Percentiles rank a stretch among this genome's conserved stretches.
Conservation (phyloP, 2,329 filamentous ascomycete species). For the Cladosporium velox region DNA sequence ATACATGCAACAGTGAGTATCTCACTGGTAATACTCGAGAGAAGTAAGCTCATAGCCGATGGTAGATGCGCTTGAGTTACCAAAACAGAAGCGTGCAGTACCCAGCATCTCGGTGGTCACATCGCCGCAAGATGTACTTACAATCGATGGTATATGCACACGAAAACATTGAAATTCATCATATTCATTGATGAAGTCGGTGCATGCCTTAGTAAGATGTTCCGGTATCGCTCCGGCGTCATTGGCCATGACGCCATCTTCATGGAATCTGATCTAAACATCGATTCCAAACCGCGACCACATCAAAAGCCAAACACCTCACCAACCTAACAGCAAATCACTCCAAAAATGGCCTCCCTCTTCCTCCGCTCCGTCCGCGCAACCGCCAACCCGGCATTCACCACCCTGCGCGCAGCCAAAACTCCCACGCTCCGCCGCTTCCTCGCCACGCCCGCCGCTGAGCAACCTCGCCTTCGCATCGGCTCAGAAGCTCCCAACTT, state of each 20-base stretch:
- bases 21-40: not conserved
- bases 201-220: not conserved
- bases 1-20: not conserved
- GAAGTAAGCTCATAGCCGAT: not conserved
- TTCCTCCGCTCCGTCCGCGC: constrained; percentile 16
- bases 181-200: not conserved
- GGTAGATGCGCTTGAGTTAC: not conserved
- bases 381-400: constrained; percentile 9
- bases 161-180: not conserved
- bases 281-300: not conserved
- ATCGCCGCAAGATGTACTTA: not conserved
- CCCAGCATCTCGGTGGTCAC: not conserved
- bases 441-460: constrained; percentile 24
- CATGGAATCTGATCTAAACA: not conserved
- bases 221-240: constrained; percentile 5
- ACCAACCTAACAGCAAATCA: not conserved
- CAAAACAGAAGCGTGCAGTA: not conserved
- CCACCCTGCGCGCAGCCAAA: constrained; percentile 14
- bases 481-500: constrained; percentile 73
- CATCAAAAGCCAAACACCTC: not conserved
- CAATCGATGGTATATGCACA: not conserved
- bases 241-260: constrained; percentile 16
- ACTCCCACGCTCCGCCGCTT: constrained; percentile 35
- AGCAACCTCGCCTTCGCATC: constrained; percentile 46
- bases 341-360: constrained; percentile 11